A percentile compares a stretch with the other conserved stretches of the same genome.
Evolutionary conservation across 352 stramenopile genomes (phyloP).

Genomic region (Globisporangium cylindrosporum): DNA sequence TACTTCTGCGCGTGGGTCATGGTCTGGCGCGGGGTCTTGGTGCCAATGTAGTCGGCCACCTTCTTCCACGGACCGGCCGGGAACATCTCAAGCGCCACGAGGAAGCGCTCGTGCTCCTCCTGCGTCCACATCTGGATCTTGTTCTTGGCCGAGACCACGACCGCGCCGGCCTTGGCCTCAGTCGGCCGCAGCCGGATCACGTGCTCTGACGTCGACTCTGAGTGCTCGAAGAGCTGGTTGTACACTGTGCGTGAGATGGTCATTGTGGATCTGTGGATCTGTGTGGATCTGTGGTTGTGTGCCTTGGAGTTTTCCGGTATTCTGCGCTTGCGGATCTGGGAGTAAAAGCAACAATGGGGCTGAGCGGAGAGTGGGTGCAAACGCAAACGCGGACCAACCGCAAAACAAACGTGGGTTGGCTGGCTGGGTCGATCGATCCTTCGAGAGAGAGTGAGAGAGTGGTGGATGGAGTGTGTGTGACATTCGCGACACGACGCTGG

Average conservation of each 20-base stretch:
- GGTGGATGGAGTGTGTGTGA: constrained; percentile 8
- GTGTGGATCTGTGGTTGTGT: not conserved
- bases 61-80: constrained; percentile 83
- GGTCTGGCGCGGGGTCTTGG: constrained; percentile 92
- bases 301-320: not conserved
- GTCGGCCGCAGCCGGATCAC: constrained; percentile 77
- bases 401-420: not conserved
- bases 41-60: constrained; percentile 81
- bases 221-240: constrained; percentile 81
- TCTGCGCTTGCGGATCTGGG: not conserved
- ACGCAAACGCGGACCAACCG: not conserved
- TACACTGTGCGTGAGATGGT: constrained; percentile 83
- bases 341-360: constrained; percentile 19
- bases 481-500: constrained; percentile 13
- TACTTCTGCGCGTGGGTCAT: constrained; percentile 87
- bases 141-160: constrained; percentile 78
- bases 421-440: constrained; percentile 5
- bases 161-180: constrained; percentile 73
- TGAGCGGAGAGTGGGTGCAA: not conserved
- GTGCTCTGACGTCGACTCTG: constrained; percentile 31
- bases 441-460: constrained; percentile 12
- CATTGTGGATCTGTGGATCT: constrained; percentile 34
- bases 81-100: constrained; percentile 83
- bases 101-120: constrained; percentile 84
- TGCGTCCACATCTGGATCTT: constrained; percentile 87